Evolutionary conservation across 1,284 basidiomycete genomes (phyloP), one percentile per base, ranked within the genome.

Genomic region (Puccinia triticina): DNA sequence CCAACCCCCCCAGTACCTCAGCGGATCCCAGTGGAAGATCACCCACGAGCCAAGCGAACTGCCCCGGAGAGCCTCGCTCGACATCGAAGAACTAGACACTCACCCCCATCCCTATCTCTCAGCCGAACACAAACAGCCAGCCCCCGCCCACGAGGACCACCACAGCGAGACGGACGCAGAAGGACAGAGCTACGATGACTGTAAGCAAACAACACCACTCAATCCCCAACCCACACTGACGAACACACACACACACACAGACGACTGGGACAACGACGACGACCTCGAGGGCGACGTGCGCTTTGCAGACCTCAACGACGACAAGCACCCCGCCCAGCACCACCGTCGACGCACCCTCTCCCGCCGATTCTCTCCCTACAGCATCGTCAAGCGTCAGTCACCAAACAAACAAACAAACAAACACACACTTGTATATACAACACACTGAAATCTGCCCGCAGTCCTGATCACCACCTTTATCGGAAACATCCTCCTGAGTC

Each of bases 231-330:
- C n/a, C n/a, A n/a, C n/a, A n/a, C n/a, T n/a, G n/a, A n/a, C n/a
- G n/a, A n/a, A n/a, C n/a, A n/a, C n/a, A n/a, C n/a, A n/a, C n/a
- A n/a, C n/a, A n/a, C 11, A 29, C n/a, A 34, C 32, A 82, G 79
- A 82, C 50, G 79, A 82, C 61, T 82, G 79, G 79, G 72, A 82
- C 55, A 82, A 82, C 48, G 79, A 82, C 59, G 79, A 82, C 55
- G 79, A 82, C 50, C 61, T 82, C 43, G 79, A 82, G 26, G 79
- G 79, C 23, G 79, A 82, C 48, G 79, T 37, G 0, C 55, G 72
- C 3, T 82, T 82, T 67, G 72, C 67, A 26, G 79, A 82, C 48
- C 50, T 82, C 21, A 74, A 74, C 43, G 67, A 80, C 40, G 64
- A 57, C 10, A 57, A 40, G n/a, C 48, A 48, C 26, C 26, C 34